phyloP scores from a whole-genome alignment of 148 eudicot genomes.

The Cornus florida region DNA sequence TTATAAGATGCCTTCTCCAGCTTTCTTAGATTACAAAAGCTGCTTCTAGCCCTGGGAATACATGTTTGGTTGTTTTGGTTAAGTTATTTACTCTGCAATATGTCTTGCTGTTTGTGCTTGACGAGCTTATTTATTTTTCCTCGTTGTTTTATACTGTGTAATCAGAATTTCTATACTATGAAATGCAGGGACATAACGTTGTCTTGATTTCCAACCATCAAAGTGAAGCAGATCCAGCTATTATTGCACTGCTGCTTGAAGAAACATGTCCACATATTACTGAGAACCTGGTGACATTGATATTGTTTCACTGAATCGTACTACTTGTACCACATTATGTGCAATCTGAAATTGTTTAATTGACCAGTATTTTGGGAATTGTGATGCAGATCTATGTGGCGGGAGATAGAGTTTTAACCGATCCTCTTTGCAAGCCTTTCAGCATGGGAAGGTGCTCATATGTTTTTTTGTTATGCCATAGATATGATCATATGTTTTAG shows the following conservation, averaged over 20 bases:
- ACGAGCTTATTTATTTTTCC: neutral
- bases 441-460: slow-evolving; percentile 94
- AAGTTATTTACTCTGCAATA: neutral
- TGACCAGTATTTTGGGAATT: slow-evolving; percentile 10
- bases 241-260: slow-evolving; percentile 84
- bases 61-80: slow-evolving; percentile 8
- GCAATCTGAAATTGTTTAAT: slow-evolving; percentile 1
- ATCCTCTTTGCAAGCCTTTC: slow-evolving; percentile 99
- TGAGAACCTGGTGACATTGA: slow-evolving; percentile 64
- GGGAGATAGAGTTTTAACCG: slow-evolving; percentile 94
- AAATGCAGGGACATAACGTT: slow-evolving; percentile 84
- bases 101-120: neutral
- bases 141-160: slow-evolving; percentile 9
- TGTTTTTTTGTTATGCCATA: slow-evolving; percentile 35
- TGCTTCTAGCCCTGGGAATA: neutral
- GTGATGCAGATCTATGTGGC: slow-evolving; percentile 80
- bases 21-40: neutral
- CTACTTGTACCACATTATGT: slow-evolving; percentile 13
- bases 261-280: slow-evolving; percentile 60
- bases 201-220: slow-evolving; percentile 98
- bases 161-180: slow-evolving; percentile 2
- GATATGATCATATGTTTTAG: neutral
- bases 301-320: slow-evolving; percentile 16
- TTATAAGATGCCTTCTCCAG: too few relatives aligned
- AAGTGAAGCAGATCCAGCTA: slow-evolving; percentile 98